phyloP scores from a whole-genome alignment of 2,329 filamentous ascomycete species.

The Pestalotiopsis sp. region DNA sequence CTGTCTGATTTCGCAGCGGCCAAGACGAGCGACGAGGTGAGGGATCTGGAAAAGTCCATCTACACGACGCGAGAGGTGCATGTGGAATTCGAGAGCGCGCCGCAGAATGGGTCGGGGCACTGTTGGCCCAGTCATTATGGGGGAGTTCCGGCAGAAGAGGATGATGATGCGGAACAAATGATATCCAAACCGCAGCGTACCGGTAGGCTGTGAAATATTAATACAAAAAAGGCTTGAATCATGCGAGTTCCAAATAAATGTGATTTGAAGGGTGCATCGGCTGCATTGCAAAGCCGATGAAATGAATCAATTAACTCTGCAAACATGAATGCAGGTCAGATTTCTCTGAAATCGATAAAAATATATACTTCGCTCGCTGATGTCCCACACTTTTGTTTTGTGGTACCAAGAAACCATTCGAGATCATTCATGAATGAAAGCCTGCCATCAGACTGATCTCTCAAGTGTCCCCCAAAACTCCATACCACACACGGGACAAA shows the following conservation, averaged over 20 bases:
- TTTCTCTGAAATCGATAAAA: background rate
- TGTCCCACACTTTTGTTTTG: background rate
- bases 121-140: background rate
- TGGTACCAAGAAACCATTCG: background rate
- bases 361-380: background rate
- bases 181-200: too few species aligned
- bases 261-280: too few species aligned
- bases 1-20: background rate
- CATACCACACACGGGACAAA: background rate
- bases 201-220: too few species aligned
- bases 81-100: background rate
- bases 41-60: background rate
- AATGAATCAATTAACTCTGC: background rate
- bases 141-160: background rate
- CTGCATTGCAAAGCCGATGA: background rate
- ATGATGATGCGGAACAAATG: background rate
- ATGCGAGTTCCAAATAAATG: too few species aligned
- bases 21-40: background rate
- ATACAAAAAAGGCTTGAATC: too few species aligned
- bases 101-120: background rate
- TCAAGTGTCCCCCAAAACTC: background rate
- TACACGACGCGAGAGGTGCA: background rate
- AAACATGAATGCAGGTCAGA: background rate
- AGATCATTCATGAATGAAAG: background rate
- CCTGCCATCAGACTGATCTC: background rate